phyloP scores from a whole-genome alignment of 192 early-diverging fungal genomes.

The Coemansia nantahalensis region DNA sequence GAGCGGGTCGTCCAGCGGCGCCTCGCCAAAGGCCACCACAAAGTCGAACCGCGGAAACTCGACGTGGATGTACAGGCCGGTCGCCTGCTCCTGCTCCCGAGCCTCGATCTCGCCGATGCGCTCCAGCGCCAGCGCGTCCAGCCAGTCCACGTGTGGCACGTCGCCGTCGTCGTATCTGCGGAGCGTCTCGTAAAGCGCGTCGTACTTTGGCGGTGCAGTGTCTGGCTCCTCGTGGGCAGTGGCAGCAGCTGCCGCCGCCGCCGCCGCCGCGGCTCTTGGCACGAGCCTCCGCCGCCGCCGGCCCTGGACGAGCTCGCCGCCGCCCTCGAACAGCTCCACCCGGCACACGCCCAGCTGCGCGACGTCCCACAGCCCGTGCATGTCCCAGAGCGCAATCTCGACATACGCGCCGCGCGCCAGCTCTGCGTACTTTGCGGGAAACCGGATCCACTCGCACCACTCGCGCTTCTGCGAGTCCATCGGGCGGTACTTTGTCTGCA shows the following conservation, averaged over 20 bases:
- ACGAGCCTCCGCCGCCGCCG: constrained; percentile 68
- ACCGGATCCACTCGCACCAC: constrained; percentile 92
- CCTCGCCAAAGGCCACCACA: constrained; percentile 84
- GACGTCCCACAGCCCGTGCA: constrained; percentile 69
- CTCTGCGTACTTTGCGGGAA: constrained; percentile 87
- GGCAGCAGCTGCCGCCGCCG: too few species aligned
- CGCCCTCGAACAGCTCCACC: constrained; percentile 76
- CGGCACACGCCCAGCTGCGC: constrained; percentile 73
- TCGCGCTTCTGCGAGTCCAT: constrained; percentile 15
- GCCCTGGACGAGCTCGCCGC: constrained; percentile 83
- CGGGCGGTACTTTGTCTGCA: constrained; percentile 43
- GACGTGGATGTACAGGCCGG: constrained; percentile 54
- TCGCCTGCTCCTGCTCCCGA: constrained; percentile 45
- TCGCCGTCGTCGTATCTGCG: constrained; percentile 88
- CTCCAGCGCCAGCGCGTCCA: constrained; percentile 86
- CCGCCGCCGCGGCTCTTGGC: constrained; percentile 38
- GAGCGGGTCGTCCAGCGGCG: too few species aligned
- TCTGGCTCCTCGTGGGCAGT: too few species aligned
- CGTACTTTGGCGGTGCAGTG: constrained; percentile 51
- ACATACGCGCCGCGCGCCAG: constrained; percentile 71
- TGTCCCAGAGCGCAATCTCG: constrained; percentile 78
- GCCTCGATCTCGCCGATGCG: constrained; percentile 82
- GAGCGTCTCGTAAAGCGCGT: constrained; percentile 80
- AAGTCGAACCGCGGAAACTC: constrained; percentile 95
- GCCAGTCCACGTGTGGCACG: constrained; percentile 83